Evolutionary conservation across 164 flowering plant genomes (phyloP), one percentile per base, ranked within the genome.

Genomic region (Aristolochia californica): DNA sequence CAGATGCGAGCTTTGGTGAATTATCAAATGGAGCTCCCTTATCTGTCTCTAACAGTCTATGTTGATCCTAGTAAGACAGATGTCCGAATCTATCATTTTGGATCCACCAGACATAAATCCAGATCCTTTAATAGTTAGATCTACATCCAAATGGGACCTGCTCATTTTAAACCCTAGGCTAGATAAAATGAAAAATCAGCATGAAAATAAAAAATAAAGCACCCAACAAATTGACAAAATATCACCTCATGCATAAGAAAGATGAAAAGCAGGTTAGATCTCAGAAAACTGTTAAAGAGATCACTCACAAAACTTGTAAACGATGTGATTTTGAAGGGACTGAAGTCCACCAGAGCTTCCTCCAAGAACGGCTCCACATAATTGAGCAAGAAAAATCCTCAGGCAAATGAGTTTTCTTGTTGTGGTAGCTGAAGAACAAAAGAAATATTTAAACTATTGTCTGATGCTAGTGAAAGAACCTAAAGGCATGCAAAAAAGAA

Each of bases 371-470:
- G 75, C 68, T 94, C 97, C 63, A 80, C 87, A 72, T 83, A 89
- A 66, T 94, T 97, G 27, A 94, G 95, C 77, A 94, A 75, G 77
- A 90, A 94, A n/a, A 94, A 85, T 55, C 99, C 99, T 59, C 99
- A 94, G 65, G 90, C 99, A 72, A 48, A 90, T 27, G 78, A 84
- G 70, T 94, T 94, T 67, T 85, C 88, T 75, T 94, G 97, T 69
- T 83, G 97, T 17, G 98, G 98, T 27, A 91, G 72, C 98, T 91
- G 91, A 60, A 54, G 54, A 1, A 61, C 20, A 45, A 21, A 57
- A 15, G 5, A 21, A 2, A 45, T 17, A 57, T 54, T 1, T 12
- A 13, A 17, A 25, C 0, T 17, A 30, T 34, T 18, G 16, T 12
- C 43, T 24, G 26, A 21, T 23, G 24, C 27, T 14, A 24, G 24